These are phyloP conservation scores for Sisymbrium altissimum DNA, from an alignment of 345 rosid genomes.

Conservation along the genomic window DNA sequence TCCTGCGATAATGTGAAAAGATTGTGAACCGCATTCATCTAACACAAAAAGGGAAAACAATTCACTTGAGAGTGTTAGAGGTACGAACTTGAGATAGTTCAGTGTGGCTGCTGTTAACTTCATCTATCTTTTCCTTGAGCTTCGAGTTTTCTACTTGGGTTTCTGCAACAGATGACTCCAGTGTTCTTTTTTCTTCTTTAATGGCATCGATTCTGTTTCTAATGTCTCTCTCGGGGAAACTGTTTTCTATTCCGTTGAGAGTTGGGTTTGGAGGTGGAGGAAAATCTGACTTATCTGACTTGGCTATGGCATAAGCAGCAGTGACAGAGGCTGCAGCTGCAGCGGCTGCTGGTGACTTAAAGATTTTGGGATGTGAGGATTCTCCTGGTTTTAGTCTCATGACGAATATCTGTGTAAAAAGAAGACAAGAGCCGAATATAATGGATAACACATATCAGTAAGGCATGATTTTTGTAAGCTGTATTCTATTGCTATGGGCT, in stretches of 20 bases:
- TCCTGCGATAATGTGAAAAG: conserved; percentile 49
- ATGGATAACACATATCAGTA: background rate
- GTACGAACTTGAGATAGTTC: conserved; percentile 73
- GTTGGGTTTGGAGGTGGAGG: conserved; percentile 37
- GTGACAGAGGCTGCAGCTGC: conserved; percentile 98
- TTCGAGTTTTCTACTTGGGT: conserved; percentile 57
- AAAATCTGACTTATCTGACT: conserved; percentile 69
- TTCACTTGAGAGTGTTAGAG: conserved; percentile 6
- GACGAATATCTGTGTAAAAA: conserved; percentile 55
- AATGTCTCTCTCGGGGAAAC: conserved; percentile 38
- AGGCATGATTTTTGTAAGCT: conserved; percentile 1
- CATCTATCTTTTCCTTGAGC: conserved; percentile 69
- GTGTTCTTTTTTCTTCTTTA: conserved; percentile 62
- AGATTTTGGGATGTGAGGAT: conserved; percentile 65
- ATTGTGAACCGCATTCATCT: background rate
- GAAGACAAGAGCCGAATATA: background rate
- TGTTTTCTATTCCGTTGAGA: conserved; percentile 40
- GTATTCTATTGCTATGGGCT: background rate
- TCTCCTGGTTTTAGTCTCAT: conserved; percentile 79
- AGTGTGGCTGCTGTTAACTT: conserved; percentile 56
- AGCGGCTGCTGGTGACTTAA: conserved; percentile 92
- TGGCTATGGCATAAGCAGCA: conserved; percentile 92
- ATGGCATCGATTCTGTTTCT: conserved; percentile 46
- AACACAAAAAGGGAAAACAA: background rate
- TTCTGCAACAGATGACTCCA: conserved; percentile 58